Base-by-base conservation (phyloP, 106 monocot species). In the Dioscorea dumetorum region DNA sequence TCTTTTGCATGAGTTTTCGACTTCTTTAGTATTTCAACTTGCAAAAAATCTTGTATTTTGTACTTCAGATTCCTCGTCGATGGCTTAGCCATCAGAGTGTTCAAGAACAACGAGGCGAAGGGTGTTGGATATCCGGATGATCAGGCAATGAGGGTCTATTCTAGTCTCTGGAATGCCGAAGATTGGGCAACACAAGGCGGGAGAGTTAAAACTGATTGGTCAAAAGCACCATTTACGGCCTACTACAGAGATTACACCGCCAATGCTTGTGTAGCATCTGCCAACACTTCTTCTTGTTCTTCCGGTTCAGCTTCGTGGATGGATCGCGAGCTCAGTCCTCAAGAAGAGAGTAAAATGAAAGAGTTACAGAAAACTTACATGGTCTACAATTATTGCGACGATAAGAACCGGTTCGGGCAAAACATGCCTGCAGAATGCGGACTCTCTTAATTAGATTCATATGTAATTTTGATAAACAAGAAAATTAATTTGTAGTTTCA, bases 361-460 rank as follows among this genome's bases (percentile, higher is more conserved):
- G 61, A 24, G 63, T 73, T 77, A 56, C 85, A 78, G 33, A 70
- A 62, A 52, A 77, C 77, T 8, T 76, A 80, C 70, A 80, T 80
- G 84, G 57, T 84, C 35, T 84, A 84, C 15, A 59, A 80, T 34
- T 84, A 80, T 48, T 84, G 84, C 60, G 50, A 21, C 12, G 84
- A 84, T 52, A 14, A 62, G 4, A 74, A 74, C 62, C 60, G 84
- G 50, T 84, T 84, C 50, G 69, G 76, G 33, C 72, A 71, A 3
- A 76, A 70, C 13, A 51, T 80, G 33, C 84, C 80, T n/a, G 22
- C 28, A 13, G 84, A 84, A 62, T 84, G 84, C 33, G 54, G 58
- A 18, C 48, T 71, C 31, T 48, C 34, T 48, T 64, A 48, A 21
- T 41, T 12, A 35, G 31, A 56, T 16, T 56, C 5, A 15, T 56